These are phyloP conservation scores for Furcasterigmium furcatum DNA, from an alignment of 2,329 filamentous ascomycete species.

Conservation along the genomic window DNA sequence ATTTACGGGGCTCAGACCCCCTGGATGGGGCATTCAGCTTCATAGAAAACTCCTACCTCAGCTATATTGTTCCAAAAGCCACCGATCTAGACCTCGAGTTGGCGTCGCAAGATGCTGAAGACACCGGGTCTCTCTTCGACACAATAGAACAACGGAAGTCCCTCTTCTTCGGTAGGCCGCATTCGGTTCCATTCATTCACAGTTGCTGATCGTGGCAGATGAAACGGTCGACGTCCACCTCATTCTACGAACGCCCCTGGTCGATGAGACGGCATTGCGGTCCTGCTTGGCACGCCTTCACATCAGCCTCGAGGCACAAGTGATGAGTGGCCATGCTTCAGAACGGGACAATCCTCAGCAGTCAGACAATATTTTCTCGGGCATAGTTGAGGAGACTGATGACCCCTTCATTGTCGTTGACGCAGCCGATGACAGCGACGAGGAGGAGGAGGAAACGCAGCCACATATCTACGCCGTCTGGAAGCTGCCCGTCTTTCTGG, in stretches of 20 bases:
- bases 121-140: slow-evolving; percentile 46
- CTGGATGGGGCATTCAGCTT: slow-evolving; percentile 38
- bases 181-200: slow-evolving; percentile 29
- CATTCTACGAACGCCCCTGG: slow-evolving; percentile 61
- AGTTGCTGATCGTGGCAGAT: slow-evolving; percentile 47
- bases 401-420: slow-evolving; percentile 49
- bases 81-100: slow-evolving; percentile 54
- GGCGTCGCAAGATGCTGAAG: slow-evolving; percentile 38
- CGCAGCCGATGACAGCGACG: slow-evolving; percentile 25
- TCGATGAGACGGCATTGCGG: slow-evolving; percentile 53
- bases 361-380: slow-evolving; percentile 59
- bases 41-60: slow-evolving; percentile 55
- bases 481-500: slow-evolving; percentile 57
- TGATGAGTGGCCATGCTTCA: slow-evolving; percentile 52
- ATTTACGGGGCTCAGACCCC: neutral
- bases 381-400: slow-evolving; percentile 43
- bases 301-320: slow-evolving; percentile 64
- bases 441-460: slow-evolving; percentile 15
- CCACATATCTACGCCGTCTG: slow-evolving; percentile 53
- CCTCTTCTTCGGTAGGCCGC: slow-evolving; percentile 64
- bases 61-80: slow-evolving; percentile 56
- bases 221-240: slow-evolving; percentile 69
- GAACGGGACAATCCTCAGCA: slow-evolving; percentile 44
- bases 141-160: slow-evolving; percentile 60
- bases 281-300: slow-evolving; percentile 60